Evolutionary conservation across 495 filamentous ascomycete genomes (phyloP), one percentile per base, ranked within the genome.

Genomic region (Amniculicola lignicola): DNA sequence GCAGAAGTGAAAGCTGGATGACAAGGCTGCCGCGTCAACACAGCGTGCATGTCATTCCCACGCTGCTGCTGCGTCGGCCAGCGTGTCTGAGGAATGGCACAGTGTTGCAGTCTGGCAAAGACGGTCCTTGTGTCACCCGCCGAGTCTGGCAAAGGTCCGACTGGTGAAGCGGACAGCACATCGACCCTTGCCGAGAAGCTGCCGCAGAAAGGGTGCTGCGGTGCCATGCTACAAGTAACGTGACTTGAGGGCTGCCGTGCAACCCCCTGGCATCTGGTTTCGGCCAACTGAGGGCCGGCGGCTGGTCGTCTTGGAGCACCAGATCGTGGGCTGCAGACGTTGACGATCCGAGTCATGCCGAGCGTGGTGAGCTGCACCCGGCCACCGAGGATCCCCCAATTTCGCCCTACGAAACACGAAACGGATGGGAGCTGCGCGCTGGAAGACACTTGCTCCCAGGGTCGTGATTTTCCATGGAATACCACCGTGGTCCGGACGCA

Each of bases 141-240:
- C 42, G 22, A 23, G 48, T 38, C 28, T 29, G 21, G 54, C 28
- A 29, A 39, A 18, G 45, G 23, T 44, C 54, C 54, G 46, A 58
- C 46, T 58, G 59, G 46, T 27, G 28, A 35, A n/a, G n/a, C 12
- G 4, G 14, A 27, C 46, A 50, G 23, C 10, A 40, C 36, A n/a
- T 35, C 29, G 15, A 33, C 50, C 45, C 27, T 61, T 50, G 27
- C 43, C 44, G 22, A 36, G 29, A 39, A 33, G 16, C 15, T n/a
- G 37, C 51, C 45, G 36, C 11, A 44, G 21, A 19, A 29, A 11
- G 48, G 22, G 39, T 18, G 42, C 49, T 54, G 54, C 37, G 19
- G 54, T 63, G 42, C 28, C 49, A 58, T 48, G 47, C 46, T n/a
- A n/a, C n/a, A n/a, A n/a, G n/a, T 35, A 62, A 62, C 59, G 54